Evolutionary conservation across 225 moss, liverwort and hornwort species (phyloP).

Genomic region (Neckera pumila): DNA sequence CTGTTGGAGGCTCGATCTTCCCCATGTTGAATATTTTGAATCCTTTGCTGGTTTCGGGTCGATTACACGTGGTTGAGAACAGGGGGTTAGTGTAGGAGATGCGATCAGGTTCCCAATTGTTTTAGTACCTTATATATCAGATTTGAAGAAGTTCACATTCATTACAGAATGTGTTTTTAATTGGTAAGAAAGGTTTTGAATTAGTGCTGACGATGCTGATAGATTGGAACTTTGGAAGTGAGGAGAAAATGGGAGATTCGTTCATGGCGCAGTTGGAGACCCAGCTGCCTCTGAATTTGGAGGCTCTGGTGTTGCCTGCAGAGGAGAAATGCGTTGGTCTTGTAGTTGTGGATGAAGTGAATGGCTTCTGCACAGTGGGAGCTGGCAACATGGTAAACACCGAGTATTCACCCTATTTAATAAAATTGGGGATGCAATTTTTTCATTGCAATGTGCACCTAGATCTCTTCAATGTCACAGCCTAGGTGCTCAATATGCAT

Average conservation of each 20-base stretch:
- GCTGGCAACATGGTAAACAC: slow-evolving; percentile 22
- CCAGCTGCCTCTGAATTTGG: slow-evolving; percentile 19
- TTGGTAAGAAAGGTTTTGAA: neutral
- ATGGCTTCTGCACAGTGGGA: slow-evolving; percentile 50
- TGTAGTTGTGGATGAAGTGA: slow-evolving; percentile 50
- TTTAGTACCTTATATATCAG: neutral
- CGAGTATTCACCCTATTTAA: neutral
- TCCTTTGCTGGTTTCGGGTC: neutral
- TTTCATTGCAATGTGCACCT: neutral
- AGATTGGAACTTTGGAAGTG: neutral
- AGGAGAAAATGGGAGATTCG: neutral
- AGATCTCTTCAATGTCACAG: neutral
- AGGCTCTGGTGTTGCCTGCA: slow-evolving; percentile 15
- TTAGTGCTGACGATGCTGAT: neutral
- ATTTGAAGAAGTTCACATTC: neutral
- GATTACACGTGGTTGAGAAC: neutral
- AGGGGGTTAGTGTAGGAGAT: neutral
- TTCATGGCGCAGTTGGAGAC: slow-evolving; percentile 14
- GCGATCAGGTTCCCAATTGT: neutral
- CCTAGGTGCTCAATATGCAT: neutral
- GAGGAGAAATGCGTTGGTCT: slow-evolving; percentile 21
- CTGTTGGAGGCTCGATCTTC: neutral
- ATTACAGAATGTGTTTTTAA: neutral
- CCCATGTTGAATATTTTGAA: neutral
- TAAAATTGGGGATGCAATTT: neutral